phyloP scores from a whole-genome alignment of 78 protist genomes.

The Neovahlkampfia damariscottae region DNA sequence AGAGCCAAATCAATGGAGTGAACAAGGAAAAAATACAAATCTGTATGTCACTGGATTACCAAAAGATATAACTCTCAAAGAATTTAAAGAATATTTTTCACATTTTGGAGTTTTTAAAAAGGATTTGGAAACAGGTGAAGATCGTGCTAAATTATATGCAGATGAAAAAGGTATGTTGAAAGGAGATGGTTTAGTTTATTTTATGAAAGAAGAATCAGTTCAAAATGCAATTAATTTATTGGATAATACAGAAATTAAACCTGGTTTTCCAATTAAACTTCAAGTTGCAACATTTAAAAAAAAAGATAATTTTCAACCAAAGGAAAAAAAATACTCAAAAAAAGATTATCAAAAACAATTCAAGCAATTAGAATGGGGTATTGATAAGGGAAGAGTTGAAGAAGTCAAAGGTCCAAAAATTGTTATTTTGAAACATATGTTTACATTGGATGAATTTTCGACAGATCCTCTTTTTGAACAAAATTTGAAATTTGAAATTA shows the following conservation, averaged over 20 bases:
- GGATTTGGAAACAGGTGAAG: slow-evolving; percentile 6
- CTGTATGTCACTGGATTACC: slow-evolving; percentile 8
- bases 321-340: slow-evolving; percentile 4
- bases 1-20: too few relatives aligned
- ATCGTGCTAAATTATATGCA: background rate
- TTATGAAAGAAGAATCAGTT: slow-evolving; percentile 1
- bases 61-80: background rate
- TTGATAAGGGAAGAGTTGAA: background rate
- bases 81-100: background rate
- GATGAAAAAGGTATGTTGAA: background rate
- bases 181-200: background rate
- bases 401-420: background rate
- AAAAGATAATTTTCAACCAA: background rate
- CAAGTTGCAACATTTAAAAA: background rate
- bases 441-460: background rate
- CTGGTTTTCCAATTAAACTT: background rate
- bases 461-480: background rate
- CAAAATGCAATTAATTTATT: background rate
- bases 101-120: background rate
- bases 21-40: background rate
- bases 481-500: background rate
- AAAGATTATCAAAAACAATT: background rate
- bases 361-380: background rate
- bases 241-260: background rate
- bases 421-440: slow-evolving; percentile 14